A percentile compares a stretch with the other conserved stretches of the same genome.
phyloP scores from a whole-genome alignment of 2,329 filamentous ascomycete genomes.

The Xylariaceae sp. region DNA sequence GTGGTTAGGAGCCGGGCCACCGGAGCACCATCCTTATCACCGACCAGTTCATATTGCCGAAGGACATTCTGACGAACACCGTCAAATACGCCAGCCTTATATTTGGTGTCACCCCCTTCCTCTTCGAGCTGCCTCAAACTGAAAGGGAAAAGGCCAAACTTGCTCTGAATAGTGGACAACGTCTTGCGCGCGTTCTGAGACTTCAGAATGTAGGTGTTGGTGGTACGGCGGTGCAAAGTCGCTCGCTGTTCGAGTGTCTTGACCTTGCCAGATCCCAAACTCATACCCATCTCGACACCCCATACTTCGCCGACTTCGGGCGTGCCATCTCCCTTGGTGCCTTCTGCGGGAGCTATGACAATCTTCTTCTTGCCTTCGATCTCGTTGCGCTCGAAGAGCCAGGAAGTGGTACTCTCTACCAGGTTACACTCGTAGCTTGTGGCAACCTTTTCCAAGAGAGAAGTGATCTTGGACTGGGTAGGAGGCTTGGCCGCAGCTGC shows the following conservation, averaged over 20 bases:
- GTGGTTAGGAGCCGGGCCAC: slow-evolving; percentile 90
- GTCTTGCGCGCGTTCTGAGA: slow-evolving; percentile 90
- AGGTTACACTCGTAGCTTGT: slow-evolving; percentile 90
- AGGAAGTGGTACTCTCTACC: slow-evolving; percentile 97
- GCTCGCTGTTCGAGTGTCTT: slow-evolving; percentile 87
- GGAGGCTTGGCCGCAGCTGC: slow-evolving; percentile 79
- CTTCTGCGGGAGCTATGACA: slow-evolving; percentile 83
- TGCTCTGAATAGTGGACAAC: slow-evolving; percentile 93
- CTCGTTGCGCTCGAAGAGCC: slow-evolving; percentile 95
- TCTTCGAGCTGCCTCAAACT: slow-evolving; percentile 95
- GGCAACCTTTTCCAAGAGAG: slow-evolving; percentile 86
- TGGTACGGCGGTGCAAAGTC: slow-evolving; percentile 91
- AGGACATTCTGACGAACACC: slow-evolving; percentile 92
- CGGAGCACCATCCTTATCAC: slow-evolving; percentile 84
- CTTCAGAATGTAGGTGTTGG: slow-evolving; percentile 90
- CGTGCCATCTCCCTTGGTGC: slow-evolving; percentile 85
- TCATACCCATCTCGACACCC: slow-evolving; percentile 96
- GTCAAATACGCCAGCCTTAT: slow-evolving; percentile 91
- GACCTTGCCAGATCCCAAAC: slow-evolving; percentile 88
- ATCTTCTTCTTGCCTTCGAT: slow-evolving; percentile 99
- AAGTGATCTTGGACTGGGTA: slow-evolving; percentile 84
- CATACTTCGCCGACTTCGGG: slow-evolving; percentile 92
- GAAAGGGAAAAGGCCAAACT: slow-evolving; percentile 97
- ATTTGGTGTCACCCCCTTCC: slow-evolving; percentile 74
- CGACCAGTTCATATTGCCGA: slow-evolving; percentile 93